phyloP scores from a whole-genome alignment of 2,329 filamentous ascomycete genomes.

The Dactylellina sp. region DNA sequence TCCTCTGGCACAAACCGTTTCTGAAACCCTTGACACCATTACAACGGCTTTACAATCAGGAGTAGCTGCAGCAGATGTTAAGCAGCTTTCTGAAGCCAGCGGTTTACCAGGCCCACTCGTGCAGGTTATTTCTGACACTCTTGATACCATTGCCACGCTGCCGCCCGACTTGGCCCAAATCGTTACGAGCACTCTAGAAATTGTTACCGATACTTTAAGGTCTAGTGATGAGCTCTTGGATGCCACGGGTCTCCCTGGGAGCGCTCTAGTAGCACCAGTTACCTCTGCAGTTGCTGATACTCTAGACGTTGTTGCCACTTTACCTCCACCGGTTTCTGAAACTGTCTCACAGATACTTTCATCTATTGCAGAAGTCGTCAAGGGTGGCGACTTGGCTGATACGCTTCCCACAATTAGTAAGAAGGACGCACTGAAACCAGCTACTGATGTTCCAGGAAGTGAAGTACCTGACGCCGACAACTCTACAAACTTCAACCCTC shows the following conservation, averaged over 20 bases:
- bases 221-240: conserved; percentile 46
- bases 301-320: conserved; percentile 21
- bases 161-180: conserved; percentile 11
- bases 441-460: background rate
- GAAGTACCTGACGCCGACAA: conserved; percentile 53
- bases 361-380: conserved; percentile 16
- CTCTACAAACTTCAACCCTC: conserved; percentile 47
- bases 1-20: conserved; percentile 28
- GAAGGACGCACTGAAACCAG: background rate
- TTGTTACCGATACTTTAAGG: conserved; percentile 26
- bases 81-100: conserved; percentile 17
- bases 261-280: conserved; percentile 32
- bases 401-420: background rate
- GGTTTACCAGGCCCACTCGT: conserved; percentile 29
- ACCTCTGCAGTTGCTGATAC: conserved; percentile 42
- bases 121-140: conserved; percentile 21
- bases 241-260: conserved; percentile 24
- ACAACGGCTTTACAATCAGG: conserved; percentile 22
- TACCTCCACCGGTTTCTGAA: conserved; percentile 8
- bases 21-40: conserved; percentile 42
- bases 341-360: conserved; percentile 33
- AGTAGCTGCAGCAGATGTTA: background rate
- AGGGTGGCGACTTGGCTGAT: conserved; percentile 1
- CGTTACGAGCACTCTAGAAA: conserved; percentile 17
- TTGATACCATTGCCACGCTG: conserved; percentile 25